These are phyloP conservation scores for Polyplosphaeria fusca DNA, from an alignment of 495 filamentous ascomycete species.

Conservation along the genomic window DNA sequence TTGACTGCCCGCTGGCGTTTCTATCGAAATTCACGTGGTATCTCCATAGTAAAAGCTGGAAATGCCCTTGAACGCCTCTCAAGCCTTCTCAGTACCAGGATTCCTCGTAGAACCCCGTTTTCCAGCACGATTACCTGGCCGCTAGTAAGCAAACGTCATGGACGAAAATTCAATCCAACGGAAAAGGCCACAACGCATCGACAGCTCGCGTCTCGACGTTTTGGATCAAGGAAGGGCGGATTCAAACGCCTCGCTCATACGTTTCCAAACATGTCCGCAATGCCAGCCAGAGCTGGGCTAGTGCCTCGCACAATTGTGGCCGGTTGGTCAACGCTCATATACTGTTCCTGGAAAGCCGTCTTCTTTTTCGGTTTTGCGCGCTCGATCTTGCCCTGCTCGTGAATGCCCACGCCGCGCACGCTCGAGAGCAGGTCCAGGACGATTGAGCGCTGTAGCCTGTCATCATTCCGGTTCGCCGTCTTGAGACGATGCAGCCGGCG, in stretches of 20 bases:
- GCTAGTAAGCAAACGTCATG: too few species aligned
- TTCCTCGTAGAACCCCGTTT: too few species aligned
- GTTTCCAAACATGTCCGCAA: slow-evolving; percentile 66
- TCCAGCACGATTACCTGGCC: too few species aligned
- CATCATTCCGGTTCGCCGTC: slow-evolving; percentile 47
- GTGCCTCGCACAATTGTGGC: slow-evolving; percentile 41
- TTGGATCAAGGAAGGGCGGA: too few species aligned
- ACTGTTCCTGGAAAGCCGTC: slow-evolving; percentile 55
- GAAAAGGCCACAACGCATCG: too few species aligned
- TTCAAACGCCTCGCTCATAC: neutral
- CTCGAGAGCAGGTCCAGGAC: slow-evolving; percentile 85
- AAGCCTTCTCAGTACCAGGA: too few species aligned
- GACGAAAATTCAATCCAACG: too few species aligned
- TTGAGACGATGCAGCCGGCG: slow-evolving; percentile 56
- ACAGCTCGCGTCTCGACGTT: too few species aligned
- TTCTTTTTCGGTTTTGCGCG: slow-evolving; percentile 53
- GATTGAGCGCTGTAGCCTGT: slow-evolving; percentile 73
- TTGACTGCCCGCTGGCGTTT: too few species aligned
- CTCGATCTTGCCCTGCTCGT: slow-evolving; percentile 82
- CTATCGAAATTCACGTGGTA: too few species aligned
- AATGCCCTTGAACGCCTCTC: too few species aligned
- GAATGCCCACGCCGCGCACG: slow-evolving; percentile 82
- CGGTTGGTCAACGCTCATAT: slow-evolving; percentile 49
- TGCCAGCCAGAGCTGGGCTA: slow-evolving; percentile 49
- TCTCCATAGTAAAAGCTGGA: too few species aligned